A percentile compares a stretch with the other conserved stretches of the same genome.
phyloP scores from a whole-genome alignment of 2,329 filamentous ascomycete genomes.

The Lachnellula occidentalis region DNA sequence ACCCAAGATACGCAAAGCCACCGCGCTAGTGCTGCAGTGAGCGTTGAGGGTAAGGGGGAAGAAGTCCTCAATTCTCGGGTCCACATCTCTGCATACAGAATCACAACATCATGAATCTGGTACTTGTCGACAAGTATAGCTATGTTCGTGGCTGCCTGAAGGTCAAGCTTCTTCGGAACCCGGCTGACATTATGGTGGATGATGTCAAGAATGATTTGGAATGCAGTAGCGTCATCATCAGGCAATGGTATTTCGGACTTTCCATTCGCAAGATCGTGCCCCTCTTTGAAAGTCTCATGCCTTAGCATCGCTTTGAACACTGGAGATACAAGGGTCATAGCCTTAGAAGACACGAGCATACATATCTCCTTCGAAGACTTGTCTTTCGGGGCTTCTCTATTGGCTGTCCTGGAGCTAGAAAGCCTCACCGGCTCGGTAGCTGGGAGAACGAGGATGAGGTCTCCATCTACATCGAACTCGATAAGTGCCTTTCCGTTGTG shows the following conservation, averaged over 20 bases:
- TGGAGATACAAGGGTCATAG: constrained; percentile 19
- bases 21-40: background rate
- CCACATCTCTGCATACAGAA: constrained; percentile 10
- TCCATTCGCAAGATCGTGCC: constrained; percentile 7
- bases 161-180: constrained; percentile 24
- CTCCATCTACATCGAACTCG: background rate
- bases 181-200: constrained; percentile 21
- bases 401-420: no score
- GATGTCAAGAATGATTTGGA: constrained; percentile 29
- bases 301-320: constrained; percentile 25
- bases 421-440: no score
- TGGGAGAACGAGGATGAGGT: constrained; percentile 3
- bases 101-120: constrained; percentile 8
- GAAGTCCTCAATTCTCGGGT: background rate
- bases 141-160: constrained; percentile 25
- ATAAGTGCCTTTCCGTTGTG: no score
- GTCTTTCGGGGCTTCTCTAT: no score
- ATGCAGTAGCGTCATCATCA: constrained; percentile 21
- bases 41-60: background rate
- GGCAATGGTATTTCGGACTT: constrained; percentile 7
- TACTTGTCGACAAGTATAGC: constrained; percentile 29
- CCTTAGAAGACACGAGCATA: constrained; percentile 11
- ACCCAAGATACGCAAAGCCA: background rate
- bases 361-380: background rate
- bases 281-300: constrained; percentile 17